Evolutionary conservation across 2,329 filamentous ascomycete genomes (phyloP), one percentile per base, ranked within the genome.

Genomic region (Fusarium veterinarium): DNA sequence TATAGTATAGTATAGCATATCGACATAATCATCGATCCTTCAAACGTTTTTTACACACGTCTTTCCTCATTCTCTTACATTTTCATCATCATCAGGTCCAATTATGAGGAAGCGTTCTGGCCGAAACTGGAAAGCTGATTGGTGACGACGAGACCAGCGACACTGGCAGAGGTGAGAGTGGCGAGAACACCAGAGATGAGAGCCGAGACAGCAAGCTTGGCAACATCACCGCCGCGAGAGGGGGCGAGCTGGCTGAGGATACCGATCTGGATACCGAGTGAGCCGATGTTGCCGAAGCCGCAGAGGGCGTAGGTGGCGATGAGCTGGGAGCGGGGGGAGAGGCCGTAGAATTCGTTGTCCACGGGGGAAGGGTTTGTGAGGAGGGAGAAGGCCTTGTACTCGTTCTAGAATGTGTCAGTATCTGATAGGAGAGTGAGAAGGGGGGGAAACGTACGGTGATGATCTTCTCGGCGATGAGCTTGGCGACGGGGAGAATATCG

Each of bases 221-320:
- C 91, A 16, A 97, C 91, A 75, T 96, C 93, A 64, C 91, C 93
- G 41, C 89, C 88, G 48, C 94, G 90, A 8, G 86, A 86, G 1
- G 94, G 94, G 1, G 93, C 91, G 68, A 97, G 89, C 83, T 97
- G 94, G 8, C 92, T 90, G 58, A 97, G 87, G 65, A 97, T 93
- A 85, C 94, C 94, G 69, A 97, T 96, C 83, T 97, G 94, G 62
- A 94, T 95, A 80, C 94, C 94, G 52, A 97, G 88, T 35, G 93
- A 95, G 60, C 93, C 92, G 75, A 97, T 92, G 84, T 97, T 97
- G 71, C 93, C 95, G 80, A 94, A 94, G 31, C 90, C 90, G 82
- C 94, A 97, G 73, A 95, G 88, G 25, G 93, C 93, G 79, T 97
- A 97, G 56, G 93, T 97, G 49, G 92, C 93, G 78, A 97, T 97